Evolutionary conservation across 1,284 basidiomycete genomes (phyloP).

Genomic region (Ganoderma lingzhi): DNA sequence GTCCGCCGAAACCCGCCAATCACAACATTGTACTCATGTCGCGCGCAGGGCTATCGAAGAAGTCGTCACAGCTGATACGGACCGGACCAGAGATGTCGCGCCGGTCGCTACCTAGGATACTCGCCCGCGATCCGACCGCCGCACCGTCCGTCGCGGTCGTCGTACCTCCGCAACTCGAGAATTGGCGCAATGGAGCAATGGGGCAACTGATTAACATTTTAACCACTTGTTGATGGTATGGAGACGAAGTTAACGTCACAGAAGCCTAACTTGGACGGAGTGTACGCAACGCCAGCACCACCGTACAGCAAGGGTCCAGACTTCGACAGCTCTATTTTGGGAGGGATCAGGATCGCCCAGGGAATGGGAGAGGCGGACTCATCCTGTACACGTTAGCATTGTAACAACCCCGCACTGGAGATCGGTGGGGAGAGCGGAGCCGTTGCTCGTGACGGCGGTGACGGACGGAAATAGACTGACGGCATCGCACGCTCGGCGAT

Average conservation of each 20-base stretch:
- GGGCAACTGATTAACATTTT: background rate
- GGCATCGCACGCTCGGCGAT: background rate
- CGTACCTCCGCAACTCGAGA: background rate
- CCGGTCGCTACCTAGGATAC: background rate
- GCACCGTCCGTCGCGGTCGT: background rate
- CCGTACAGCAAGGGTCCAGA: constrained; percentile 8
- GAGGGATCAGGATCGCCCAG: background rate
- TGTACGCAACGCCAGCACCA: constrained; percentile 2
- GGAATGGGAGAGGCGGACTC: background rate
- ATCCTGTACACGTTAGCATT: background rate
- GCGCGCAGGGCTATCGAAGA: background rate
- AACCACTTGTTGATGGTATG: background rate
- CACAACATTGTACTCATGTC: background rate
- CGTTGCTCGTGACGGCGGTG: background rate
- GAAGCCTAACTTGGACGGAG: background rate
- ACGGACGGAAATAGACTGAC: background rate
- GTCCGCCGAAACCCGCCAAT: background rate
- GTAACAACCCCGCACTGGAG: background rate
- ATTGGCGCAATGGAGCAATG: background rate
- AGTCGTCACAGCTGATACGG: background rate
- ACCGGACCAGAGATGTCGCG: background rate
- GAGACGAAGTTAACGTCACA: background rate
- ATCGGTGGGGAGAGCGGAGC: background rate
- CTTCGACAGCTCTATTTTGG: constrained; percentile 3
- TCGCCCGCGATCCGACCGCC: background rate